These are phyloP conservation scores for Andalucia godoyi DNA, from an alignment of 78 protist genomes.

Conservation along the genomic window DNA sequence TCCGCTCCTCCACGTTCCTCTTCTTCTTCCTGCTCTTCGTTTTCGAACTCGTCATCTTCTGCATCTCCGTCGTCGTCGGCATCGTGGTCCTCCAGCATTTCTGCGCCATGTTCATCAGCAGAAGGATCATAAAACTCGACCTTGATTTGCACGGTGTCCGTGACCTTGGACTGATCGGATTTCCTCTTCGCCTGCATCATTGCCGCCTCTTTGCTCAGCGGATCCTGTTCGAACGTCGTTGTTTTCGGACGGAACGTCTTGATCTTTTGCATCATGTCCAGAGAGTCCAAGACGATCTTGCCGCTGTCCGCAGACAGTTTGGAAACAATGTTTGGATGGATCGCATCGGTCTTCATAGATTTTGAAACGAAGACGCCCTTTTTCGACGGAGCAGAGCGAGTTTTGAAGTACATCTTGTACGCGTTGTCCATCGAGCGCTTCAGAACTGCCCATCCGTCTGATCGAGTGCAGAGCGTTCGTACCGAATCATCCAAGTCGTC, in stretches of 20 bases:
- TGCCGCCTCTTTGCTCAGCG: background rate
- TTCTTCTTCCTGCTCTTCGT: no score
- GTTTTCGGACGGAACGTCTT: background rate
- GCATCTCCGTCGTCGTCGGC: no score
- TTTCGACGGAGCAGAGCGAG: conserved; percentile 55
- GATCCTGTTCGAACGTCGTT: background rate
- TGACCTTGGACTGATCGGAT: no score
- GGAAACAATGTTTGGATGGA: background rate
- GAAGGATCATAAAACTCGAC: no score
- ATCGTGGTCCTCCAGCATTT: no score
- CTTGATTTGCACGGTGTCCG: no score
- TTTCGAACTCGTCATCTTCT: no score
- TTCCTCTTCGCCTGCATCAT: background rate
- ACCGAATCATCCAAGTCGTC: background rate
- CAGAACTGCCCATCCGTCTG: background rate
- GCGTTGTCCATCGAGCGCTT: conserved; percentile 34
- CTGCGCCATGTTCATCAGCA: no score
- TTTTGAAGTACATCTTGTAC: conserved; percentile 42
- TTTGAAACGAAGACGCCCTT: background rate
- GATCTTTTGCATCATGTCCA: background rate
- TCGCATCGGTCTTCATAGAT: background rate
- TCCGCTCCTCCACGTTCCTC: no score
- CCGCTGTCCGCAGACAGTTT: background rate
- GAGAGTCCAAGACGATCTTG: background rate
- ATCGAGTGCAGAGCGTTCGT: background rate